These are phyloP conservation scores for Solanum dulcamara DNA, from an alignment of 257 asterid species.

Conservation along the genomic window DNA sequence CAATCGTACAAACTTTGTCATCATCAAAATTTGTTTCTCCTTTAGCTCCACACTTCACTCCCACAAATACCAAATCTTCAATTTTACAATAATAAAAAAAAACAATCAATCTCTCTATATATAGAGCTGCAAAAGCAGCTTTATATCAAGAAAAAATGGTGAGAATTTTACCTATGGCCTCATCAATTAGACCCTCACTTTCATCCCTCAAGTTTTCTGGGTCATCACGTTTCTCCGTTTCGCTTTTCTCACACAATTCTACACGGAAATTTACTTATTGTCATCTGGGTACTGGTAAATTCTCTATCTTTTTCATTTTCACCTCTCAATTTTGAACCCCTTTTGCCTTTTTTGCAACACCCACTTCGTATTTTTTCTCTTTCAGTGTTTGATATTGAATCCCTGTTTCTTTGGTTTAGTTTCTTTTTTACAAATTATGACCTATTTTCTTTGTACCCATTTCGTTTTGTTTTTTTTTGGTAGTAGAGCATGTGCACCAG, in stretches of 20 bases:
- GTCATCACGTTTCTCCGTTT: constrained; percentile 26
- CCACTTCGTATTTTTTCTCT: neutral
- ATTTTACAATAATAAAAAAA: neutral
- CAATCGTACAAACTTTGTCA: neutral
- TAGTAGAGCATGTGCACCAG: neutral
- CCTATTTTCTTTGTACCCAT: neutral
- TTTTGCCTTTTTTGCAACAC: neutral
- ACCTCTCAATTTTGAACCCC: neutral
- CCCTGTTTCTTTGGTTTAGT: neutral
- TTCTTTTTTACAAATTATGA: neutral
- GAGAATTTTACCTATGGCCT: constrained; percentile 79
- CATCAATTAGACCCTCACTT: constrained; percentile 70
- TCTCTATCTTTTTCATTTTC: neutral
- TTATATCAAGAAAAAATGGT: constrained; percentile 19
- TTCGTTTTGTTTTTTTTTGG: neutral
- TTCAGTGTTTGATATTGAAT: neutral
- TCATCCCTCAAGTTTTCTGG: constrained; percentile 44
- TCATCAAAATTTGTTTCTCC: neutral
- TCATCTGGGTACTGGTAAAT: constrained; percentile 43
- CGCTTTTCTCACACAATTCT: constrained; percentile 18
- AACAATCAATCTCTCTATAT: neutral
- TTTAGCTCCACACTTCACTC: neutral
- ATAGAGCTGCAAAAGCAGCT: neutral
- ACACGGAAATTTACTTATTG: constrained; percentile 17
- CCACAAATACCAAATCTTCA: neutral